A percentile compares a stretch with the other conserved stretches of the same genome.
Evolutionary conservation across 768 basidiomycete species (phyloP).

Genomic region (Coprinellus micaceus): DNA sequence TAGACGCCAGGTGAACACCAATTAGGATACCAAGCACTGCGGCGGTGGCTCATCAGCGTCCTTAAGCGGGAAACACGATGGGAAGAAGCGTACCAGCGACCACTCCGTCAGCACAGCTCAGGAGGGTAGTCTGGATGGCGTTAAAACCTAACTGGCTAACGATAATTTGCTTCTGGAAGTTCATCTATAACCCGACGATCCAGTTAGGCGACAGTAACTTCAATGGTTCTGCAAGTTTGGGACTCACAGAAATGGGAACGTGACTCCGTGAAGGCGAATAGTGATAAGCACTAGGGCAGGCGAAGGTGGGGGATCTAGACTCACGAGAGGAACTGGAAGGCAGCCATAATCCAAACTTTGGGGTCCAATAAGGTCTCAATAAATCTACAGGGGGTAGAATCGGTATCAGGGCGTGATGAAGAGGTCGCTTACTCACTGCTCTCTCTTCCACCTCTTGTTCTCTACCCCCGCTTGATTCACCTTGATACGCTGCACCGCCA

Average conservation of each 20-base stretch:
- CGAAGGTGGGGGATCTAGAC: neutral
- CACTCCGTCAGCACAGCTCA: conserved; percentile 62
- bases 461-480: conserved; percentile 81
- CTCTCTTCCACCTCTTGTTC: conserved; percentile 76
- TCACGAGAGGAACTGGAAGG: conserved; percentile 33
- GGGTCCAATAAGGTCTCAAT: conserved; percentile 64
- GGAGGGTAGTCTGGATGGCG: conserved; percentile 61
- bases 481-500: conserved; percentile 65
- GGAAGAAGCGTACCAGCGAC: conserved; percentile 28
- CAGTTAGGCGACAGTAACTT: too few relatives aligned
- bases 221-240: too few relatives aligned
- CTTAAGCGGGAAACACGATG: neutral
- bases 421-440: conserved; percentile 54
- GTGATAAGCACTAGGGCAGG: neutral
- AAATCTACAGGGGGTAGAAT: conserved; percentile 40
- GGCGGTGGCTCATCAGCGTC: neutral
- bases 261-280: neutral
- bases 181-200: conserved; percentile 18
- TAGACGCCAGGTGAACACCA: conserved; percentile 55
- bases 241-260: neutral
- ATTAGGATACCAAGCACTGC: conserved; percentile 63
- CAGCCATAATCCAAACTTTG: conserved; percentile 75
- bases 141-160: conserved; percentile 64
- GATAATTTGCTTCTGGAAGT: conserved; percentile 64
- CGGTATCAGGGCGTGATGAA: neutral